Conservation (phyloP, 805 yeast species). For the Jamesozyma lodderae region DNA sequence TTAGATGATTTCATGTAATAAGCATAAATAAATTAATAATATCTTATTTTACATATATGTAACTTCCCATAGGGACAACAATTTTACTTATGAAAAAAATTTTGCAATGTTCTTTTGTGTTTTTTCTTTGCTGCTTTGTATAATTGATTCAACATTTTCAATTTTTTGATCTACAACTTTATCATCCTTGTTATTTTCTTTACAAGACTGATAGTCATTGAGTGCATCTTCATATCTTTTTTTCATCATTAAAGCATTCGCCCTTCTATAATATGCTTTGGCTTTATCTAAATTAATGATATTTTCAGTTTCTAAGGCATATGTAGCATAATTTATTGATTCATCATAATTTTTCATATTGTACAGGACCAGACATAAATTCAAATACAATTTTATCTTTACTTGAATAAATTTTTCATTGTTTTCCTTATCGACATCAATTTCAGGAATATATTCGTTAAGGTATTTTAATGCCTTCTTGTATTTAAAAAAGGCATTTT, state of each 20-base stretch:
- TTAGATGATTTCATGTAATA: constrained; percentile 30
- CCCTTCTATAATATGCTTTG: constrained; percentile 52
- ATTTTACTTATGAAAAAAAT: constrained; percentile 37
- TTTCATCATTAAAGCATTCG: constrained; percentile 35
- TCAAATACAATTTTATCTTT: constrained; percentile 37
- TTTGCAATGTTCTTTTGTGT: constrained; percentile 52
- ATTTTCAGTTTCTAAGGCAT: constrained; percentile 42
- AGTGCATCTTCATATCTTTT: constrained; percentile 44
- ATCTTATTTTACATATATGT: neutral
- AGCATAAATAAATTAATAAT: neutral
- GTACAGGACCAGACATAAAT: constrained; percentile 47
- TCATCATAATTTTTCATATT: constrained; percentile 41
- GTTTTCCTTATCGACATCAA: constrained; percentile 47
- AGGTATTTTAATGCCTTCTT: constrained; percentile 58
- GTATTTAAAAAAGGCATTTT: constrained; percentile 54
- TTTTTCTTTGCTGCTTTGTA: constrained; percentile 38
- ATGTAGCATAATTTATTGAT: constrained; percentile 47
- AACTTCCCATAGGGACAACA: too few relatives aligned
- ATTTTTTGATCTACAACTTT: constrained; percentile 39
- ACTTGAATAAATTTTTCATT: constrained; percentile 39
- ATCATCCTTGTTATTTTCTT: constrained; percentile 40
- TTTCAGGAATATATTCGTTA: constrained; percentile 65
- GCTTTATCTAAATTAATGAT: constrained; percentile 38
- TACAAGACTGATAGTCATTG: constrained; percentile 38
- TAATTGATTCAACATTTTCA: constrained; percentile 31